Evolutionary conservation across 176 grass and related monocot species (phyloP).

Genomic region (Musa schizocarpa): DNA sequence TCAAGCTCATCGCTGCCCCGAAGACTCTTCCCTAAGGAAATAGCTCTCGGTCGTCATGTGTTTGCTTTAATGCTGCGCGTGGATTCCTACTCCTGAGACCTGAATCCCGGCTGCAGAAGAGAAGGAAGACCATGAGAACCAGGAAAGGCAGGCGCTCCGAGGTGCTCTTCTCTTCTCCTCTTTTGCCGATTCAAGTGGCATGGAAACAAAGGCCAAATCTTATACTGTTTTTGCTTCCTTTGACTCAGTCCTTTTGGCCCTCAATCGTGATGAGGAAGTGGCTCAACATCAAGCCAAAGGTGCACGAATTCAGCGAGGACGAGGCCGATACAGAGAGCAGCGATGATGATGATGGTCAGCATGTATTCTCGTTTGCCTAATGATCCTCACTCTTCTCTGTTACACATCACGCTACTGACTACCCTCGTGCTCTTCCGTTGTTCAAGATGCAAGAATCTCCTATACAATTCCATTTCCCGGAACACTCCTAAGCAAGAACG

Average conservation of each 20-base stretch:
- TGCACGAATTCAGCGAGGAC: conserved; percentile 70
- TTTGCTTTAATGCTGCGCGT: neutral
- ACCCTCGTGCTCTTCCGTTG: neutral
- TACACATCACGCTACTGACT: neutral
- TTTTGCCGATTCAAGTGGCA: too few species aligned
- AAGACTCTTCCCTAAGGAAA: neutral
- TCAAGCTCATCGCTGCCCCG: neutral
- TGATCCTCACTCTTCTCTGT: too few species aligned
- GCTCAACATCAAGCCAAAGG: conserved; percentile 62
- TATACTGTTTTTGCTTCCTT: neutral
- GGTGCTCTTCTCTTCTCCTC: neutral
- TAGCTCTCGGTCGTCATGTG: too few species aligned
- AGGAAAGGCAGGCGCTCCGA: conserved; percentile 42
- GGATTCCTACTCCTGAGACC: neutral
- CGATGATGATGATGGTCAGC: conserved; percentile 36
- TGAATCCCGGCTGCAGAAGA: too few species aligned
- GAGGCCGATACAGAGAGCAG: conserved; percentile 43
- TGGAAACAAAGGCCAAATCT: too few species aligned
- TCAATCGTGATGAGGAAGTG: conserved; percentile 54
- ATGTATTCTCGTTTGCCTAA: neutral
- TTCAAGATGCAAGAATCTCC: conserved; percentile 33
- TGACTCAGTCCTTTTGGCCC: conserved; percentile 44
- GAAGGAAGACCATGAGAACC: conserved; percentile 27
- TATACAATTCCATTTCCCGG: conserved; percentile 23
- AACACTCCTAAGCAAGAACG: conserved; percentile 11